These are phyloP conservation scores for Monosporascus ibericus DNA, from an alignment of 2,329 filamentous ascomycete species.

Conservation along the genomic window DNA sequence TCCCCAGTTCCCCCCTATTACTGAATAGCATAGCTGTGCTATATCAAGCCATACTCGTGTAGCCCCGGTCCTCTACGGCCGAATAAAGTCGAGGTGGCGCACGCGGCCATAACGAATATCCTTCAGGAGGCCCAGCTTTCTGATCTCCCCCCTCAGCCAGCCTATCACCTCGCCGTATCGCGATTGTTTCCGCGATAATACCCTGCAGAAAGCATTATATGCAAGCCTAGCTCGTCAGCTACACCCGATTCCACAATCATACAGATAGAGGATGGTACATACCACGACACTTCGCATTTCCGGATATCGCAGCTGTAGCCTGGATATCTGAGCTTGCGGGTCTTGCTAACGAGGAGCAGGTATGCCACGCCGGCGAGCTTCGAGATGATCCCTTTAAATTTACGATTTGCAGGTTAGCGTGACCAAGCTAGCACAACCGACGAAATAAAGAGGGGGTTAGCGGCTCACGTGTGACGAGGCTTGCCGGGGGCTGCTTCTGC, in stretches of 20 bases:
- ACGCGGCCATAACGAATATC: slow-evolving; percentile 23
- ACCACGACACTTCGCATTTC: slow-evolving; percentile 56
- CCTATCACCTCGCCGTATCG: slow-evolving; percentile 56
- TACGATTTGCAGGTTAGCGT: slow-evolving; percentile 3
- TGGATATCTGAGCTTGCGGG: slow-evolving; percentile 37
- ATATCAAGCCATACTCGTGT: background rate
- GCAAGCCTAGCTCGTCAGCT: slow-evolving; percentile 48
- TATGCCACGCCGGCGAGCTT: slow-evolving; percentile 61
- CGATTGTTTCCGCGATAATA: slow-evolving; percentile 67
- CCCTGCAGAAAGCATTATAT: slow-evolving; percentile 60
- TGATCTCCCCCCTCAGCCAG: slow-evolving; percentile 57
- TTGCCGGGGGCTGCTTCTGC: slow-evolving; percentile 47
- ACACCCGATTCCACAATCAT: background rate
- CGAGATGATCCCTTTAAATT: slow-evolving; percentile 50
- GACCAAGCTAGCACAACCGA: background rate
- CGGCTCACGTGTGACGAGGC: slow-evolving; percentile 58
- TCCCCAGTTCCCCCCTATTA: background rate
- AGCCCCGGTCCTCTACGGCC: background rate
- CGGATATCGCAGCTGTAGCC: slow-evolving; percentile 55
- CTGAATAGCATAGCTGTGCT: background rate
- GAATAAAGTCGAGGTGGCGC: slow-evolving; percentile 5
- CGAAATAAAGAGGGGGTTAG: background rate
- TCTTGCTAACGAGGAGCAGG: slow-evolving; percentile 54
- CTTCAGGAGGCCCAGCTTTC: slow-evolving; percentile 30
- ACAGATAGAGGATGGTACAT: background rate